These are phyloP conservation scores for Suhomyces terraborum DNA, from an alignment of 1,139 yeast genomes.

Conservation along the genomic window DNA sequence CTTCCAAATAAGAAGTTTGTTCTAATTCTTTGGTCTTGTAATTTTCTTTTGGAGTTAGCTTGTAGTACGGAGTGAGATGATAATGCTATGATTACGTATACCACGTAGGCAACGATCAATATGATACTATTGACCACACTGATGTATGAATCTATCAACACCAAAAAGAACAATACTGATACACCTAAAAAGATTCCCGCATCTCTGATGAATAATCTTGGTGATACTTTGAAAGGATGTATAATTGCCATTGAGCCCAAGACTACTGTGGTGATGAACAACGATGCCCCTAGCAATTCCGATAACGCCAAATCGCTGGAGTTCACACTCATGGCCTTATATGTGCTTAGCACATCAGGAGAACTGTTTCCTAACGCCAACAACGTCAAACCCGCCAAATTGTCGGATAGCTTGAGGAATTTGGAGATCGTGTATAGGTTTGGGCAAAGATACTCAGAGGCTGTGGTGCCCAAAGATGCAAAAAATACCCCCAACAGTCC, in stretches of 20 bases:
- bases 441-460: conserved; percentile 76
- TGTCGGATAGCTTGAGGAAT: conserved; percentile 65
- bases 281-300: conserved; percentile 83
- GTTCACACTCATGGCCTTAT: conserved; percentile 70
- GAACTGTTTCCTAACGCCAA: conserved; percentile 91
- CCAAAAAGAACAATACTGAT: conserved; percentile 39
- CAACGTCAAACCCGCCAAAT: conserved; percentile 82
- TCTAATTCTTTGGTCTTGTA: conserved; percentile 35
- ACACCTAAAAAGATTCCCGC: conserved; percentile 52
- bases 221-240: conserved; percentile 63
- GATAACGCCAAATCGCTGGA: conserved; percentile 82
- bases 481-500: conserved; percentile 47
- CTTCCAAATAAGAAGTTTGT: conserved; percentile 20
- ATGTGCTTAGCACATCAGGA: conserved; percentile 86
- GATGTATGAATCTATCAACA: conserved; percentile 49
- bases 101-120: conserved; percentile 51
- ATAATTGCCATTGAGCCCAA: conserved; percentile 73
- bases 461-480: conserved; percentile 67
- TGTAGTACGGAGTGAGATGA: conserved; percentile 32
- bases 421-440: conserved; percentile 65
- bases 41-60: conserved; percentile 20
- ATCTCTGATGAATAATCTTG: conserved; percentile 56
- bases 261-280: conserved; percentile 73
- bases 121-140: conserved; percentile 46
- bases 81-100: conserved; percentile 53